Base-by-base conservation (phyloP, 306 rosid species). In the Canavalia ensiformis region DNA sequence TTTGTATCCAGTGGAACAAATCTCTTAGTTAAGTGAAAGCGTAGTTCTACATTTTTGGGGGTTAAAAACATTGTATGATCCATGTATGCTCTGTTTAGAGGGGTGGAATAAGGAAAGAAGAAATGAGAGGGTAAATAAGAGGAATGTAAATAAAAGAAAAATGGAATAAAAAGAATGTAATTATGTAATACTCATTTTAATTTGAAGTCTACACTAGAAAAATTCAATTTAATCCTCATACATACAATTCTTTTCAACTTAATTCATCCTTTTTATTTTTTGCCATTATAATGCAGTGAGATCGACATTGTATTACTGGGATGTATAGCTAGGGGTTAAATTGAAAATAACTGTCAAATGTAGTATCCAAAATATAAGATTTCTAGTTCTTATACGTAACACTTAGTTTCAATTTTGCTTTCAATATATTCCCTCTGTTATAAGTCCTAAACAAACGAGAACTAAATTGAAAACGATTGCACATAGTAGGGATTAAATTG, bases 1-100 rank as follows among this genome's bases (percentile, higher is more conserved):
- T 50, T 28, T 5, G 25, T 69, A 59, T 2, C 63, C 29, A 58
- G 70, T 56, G 73, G 25, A 51, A 77, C 37, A 30, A 50, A 68
- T 82, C 37, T 59, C 60, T 64, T 74, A 34, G 41, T 57, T 33
- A 37, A 4, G 35, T 6, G 47, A 31, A 30, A 2, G 52, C n/a
- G 75, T 49, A 75, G 35, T 46, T 75, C 51, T 62, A 55, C 10
- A 30, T 8, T 46, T 28, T 63, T 46, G 41, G 8, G 8, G 37
- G 37, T 37, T 75, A 30, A 30, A 67, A 45, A 33, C 25, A 18
- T 18, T 18, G 25, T 18, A 18, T 18, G 25, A 18, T 18, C 25
- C 25, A 18, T 18, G 25, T 18, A 18, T 18, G 25, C 25, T 18
- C 25, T 18, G 25, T 18, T 18, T 18, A 18, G 25, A 18, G 25